Evolutionary conservation across 192 early-diverging fungal genomes (phyloP).

Genomic region (Thamnidium elegans): DNA sequence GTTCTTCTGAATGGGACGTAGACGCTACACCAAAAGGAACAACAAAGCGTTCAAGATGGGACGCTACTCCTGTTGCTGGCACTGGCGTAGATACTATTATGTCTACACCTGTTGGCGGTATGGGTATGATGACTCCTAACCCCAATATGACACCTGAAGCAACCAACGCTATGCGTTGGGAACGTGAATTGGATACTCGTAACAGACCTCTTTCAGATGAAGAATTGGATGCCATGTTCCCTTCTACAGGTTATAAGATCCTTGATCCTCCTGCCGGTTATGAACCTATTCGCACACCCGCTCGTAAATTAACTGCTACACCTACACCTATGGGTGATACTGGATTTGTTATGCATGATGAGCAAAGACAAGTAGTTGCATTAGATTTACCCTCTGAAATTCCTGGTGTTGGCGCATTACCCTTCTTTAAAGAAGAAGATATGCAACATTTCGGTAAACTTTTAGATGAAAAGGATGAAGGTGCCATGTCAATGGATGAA

Average conservation of each 20-base stretch:
- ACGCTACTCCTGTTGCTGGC: slow-evolving; percentile 75
- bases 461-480: slow-evolving; percentile 81
- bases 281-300: slow-evolving; percentile 92
- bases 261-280: slow-evolving; percentile 87
- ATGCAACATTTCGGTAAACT: slow-evolving; percentile 96
- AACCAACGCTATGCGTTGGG: slow-evolving; percentile 66
- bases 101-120: slow-evolving; percentile 79
- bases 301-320: slow-evolving; percentile 91
- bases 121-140: slow-evolving; percentile 77
- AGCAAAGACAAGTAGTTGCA: slow-evolving; percentile 47
- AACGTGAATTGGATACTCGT: slow-evolving; percentile 80
- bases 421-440: slow-evolving; percentile 96
- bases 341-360: slow-evolving; percentile 90
- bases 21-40: slow-evolving; percentile 74
- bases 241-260: slow-evolving; percentile 85
- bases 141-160: slow-evolving; percentile 84
- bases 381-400: slow-evolving; percentile 81
- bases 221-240: slow-evolving; percentile 94
- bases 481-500: slow-evolving; percentile 78
- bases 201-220: slow-evolving; percentile 89
- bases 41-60: slow-evolving; percentile 89
- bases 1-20: slow-evolving; percentile 53
- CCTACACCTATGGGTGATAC: slow-evolving; percentile 80
- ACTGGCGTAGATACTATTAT: slow-evolving; percentile 39
- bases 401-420: slow-evolving; percentile 81